Conservation (phyloP, 2,329 filamentous ascomycete genomes). For the Septoria linicola region DNA sequence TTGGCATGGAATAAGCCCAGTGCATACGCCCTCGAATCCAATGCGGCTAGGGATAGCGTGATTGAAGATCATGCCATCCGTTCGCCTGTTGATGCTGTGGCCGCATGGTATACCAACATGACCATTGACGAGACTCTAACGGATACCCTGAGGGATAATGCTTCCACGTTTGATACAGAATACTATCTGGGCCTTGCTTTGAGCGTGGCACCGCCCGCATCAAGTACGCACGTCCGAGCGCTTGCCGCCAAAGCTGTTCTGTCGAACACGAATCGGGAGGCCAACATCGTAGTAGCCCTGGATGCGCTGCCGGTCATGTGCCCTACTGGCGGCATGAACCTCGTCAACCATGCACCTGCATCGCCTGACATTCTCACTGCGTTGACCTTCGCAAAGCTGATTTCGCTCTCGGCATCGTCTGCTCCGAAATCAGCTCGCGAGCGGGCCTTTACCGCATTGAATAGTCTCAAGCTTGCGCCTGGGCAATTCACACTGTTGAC, state of each 20-base stretch:
- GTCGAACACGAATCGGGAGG: slow-evolving; percentile 52
- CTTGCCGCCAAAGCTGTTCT: slow-evolving; percentile 60
- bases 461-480: slow-evolving; percentile 42
- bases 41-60: slow-evolving; percentile 76
- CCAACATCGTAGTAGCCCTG: slow-evolving; percentile 54
- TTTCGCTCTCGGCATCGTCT: slow-evolving; percentile 43
- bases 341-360: slow-evolving; percentile 56
- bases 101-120: slow-evolving; percentile 84
- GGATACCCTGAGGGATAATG: slow-evolving; percentile 52
- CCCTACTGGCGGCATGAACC: slow-evolving; percentile 40
- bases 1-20: slow-evolving; percentile 83
- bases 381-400: slow-evolving; percentile 60
- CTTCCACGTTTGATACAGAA: slow-evolving; percentile 46
- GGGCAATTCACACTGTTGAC: slow-evolving; percentile 46
- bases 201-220: slow-evolving; percentile 73
- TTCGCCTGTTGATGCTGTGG: slow-evolving; percentile 83
- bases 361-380: slow-evolving; percentile 58
- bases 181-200: slow-evolving; percentile 65
- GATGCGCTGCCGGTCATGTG: slow-evolving; percentile 49
- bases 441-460: slow-evolving; percentile 43
- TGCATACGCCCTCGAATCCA: slow-evolving; percentile 62
- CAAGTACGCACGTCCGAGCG: slow-evolving; percentile 62
- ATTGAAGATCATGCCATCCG: slow-evolving; percentile 82
- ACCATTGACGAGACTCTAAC: slow-evolving; percentile 69
- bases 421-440: slow-evolving; percentile 36